These are phyloP conservation scores for Pachyrhizus erosus DNA, from an alignment of 306 rosid genomes.

Conservation along the genomic window DNA sequence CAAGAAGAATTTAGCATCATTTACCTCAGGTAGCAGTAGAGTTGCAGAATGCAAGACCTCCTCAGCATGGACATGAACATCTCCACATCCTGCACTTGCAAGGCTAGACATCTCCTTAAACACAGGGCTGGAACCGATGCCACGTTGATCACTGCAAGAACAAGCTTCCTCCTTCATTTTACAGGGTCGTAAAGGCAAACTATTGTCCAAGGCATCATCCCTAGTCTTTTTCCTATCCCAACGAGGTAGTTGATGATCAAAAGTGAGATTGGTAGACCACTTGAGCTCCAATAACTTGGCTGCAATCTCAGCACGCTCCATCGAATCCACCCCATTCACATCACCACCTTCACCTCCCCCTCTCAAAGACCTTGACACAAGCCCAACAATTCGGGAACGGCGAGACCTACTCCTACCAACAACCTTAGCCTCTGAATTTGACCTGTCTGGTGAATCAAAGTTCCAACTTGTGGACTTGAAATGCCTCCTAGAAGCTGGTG, in stretches of 20 bases:
- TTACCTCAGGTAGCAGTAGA: conserved; percentile 62
- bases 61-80: conserved; percentile 47
- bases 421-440: conserved; percentile 42
- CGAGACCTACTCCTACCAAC: conserved; percentile 61
- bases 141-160: conserved; percentile 38
- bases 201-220: conserved; percentile 38
- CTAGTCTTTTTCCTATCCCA: conserved; percentile 40
- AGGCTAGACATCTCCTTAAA: conserved; percentile 37
- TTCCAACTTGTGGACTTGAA: conserved; percentile 55
- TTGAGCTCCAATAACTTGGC: conserved; percentile 82
- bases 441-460: conserved; percentile 36
- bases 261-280: conserved; percentile 85
- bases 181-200: conserved; percentile 8
- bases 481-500: conserved; percentile 43
- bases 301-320: conserved; percentile 88
- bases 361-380: conserved; percentile 61
- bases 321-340: conserved; percentile 48
- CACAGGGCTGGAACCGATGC: conserved; percentile 23
- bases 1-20: background rate
- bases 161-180: conserved; percentile 31
- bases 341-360: conserved; percentile 45
- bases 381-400: conserved; percentile 58
- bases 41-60: conserved; percentile 44
- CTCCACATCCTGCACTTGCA: conserved; percentile 47
- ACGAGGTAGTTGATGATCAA: conserved; percentile 35